Conservation (phyloP, 164 flowering plant species). For the Umbellularia californica region DNA sequence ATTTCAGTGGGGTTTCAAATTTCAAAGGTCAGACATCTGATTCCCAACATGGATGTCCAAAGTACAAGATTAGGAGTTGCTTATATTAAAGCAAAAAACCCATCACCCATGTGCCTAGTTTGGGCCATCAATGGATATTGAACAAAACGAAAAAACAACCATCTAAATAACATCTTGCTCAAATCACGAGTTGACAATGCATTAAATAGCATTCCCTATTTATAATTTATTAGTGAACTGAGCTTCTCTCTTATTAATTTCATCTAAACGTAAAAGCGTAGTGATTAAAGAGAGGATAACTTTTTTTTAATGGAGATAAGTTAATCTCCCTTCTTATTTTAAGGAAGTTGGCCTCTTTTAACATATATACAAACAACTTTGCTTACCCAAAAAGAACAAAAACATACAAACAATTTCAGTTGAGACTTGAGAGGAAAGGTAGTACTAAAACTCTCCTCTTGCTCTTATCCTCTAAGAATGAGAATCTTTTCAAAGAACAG, state of each 20-base stretch:
- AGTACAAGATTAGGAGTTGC: conserved; percentile 6
- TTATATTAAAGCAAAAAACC: not conserved
- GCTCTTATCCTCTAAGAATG: not conserved
- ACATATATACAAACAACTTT: too few species aligned
- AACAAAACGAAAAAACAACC: not conserved
- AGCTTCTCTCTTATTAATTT: not conserved
- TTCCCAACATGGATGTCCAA: conserved; percentile 15
- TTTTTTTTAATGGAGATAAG: not conserved
- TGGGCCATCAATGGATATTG: not conserved
- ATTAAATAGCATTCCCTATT: not conserved
- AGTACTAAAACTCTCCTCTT: not conserved
- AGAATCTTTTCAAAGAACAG: not conserved
- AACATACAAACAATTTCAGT: not conserved
- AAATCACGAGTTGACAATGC: not conserved
- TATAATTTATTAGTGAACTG: not conserved
- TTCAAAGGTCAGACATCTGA: conserved; percentile 16
- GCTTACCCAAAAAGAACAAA: too few species aligned
- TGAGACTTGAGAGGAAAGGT: not conserved
- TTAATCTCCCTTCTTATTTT: not conserved
- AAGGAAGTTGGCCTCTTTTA: too few species aligned
- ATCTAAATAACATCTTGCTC: not conserved
- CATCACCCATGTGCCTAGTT: not conserved
- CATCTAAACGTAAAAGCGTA: not conserved
- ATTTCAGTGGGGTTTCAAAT: conserved; percentile 3
- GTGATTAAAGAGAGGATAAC: not conserved